phyloP scores from a whole-genome alignment of 225 moss, liverwort and hornwort species.

The Rhytidiadelphus loreus region DNA sequence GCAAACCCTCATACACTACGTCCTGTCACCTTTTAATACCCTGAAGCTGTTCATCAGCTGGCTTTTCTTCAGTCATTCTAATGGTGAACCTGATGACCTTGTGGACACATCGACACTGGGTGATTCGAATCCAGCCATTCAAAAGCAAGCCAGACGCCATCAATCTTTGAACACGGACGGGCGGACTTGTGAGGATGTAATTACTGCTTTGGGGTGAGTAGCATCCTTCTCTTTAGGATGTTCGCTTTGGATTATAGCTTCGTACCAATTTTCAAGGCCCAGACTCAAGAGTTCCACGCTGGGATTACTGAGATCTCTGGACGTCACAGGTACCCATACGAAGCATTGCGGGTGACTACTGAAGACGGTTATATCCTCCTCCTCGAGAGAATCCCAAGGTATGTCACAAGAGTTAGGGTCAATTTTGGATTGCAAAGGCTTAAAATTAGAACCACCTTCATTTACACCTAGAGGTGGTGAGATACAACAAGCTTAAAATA shows the following conservation, averaged over 20 bases:
- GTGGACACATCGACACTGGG: slow-evolving; percentile 62
- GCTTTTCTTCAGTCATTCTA: slow-evolving; percentile 20
- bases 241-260: not conserved
- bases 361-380: slow-evolving; percentile 47
- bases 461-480: not conserved
- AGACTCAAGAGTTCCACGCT: not conserved
- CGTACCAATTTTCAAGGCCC: not conserved
- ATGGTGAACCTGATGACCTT: not conserved
- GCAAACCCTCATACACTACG: slow-evolving; percentile 35
- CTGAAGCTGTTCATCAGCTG: slow-evolving; percentile 37
- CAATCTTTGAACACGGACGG: slow-evolving; percentile 69
- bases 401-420: not conserved
- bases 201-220: slow-evolving; percentile 70
- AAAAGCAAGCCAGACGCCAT: slow-evolving; percentile 30
- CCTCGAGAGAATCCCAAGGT: slow-evolving; percentile 57
- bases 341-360: slow-evolving; percentile 41
- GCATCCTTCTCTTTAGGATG: not conserved
- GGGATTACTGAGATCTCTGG: not conserved
- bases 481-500: not conserved
- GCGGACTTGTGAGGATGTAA: slow-evolving; percentile 88
- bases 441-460: not conserved
- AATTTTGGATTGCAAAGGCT: not conserved
- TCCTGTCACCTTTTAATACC: slow-evolving; percentile 62
- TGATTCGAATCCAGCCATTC: slow-evolving; percentile 41
- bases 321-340: slow-evolving; percentile 39